Base-by-base conservation (phyloP, 2,329 filamentous ascomycete genomes). In the Tolypocladium ophioglossoides region DNA sequence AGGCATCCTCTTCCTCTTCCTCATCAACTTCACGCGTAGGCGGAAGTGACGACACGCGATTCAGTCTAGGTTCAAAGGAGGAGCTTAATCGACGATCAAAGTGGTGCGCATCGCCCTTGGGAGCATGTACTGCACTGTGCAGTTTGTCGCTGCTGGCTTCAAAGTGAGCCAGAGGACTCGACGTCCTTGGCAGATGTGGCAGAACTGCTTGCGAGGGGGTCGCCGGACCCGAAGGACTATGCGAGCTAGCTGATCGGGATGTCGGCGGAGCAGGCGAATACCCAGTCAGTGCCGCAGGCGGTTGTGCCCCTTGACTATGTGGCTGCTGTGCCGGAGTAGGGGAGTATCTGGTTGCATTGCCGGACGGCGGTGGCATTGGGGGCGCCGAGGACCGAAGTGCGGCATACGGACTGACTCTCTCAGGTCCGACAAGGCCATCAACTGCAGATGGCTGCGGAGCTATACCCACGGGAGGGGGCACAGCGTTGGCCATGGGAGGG, bases 121-220 rank as follows among this genome's bases (percentile, higher is more conserved):
- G 40, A 16, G 49, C 52, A 44, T 56, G 38, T 12, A 20, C 52
- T 10, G 32, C 50, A 32, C 47, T 51, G 56, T 66, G 65, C 9
- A 68, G 56, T 48, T 70, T 69, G 35, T 74, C 72, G 52, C 73
- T 71, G 9, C 72, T 74, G 12, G 75, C 73, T 64, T 85, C 83
- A 55, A 83, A 85, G 60, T 86, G 81, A 7, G 83, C 83, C 55
- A 86, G 66, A 0, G 83, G 83, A 58, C 83, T 86, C 2, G 83
- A 86, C 2, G 83, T 86, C 58, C 83, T 74, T 10, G 83, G 83
- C 57, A 82, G 76, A 62, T 85, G 81, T 49, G 80, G 72, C 41
- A 84, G 69, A 39, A 74, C 66, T 16, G 78, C 70, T 30, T 77
- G 73, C 10, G 74, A 68, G 1, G 70, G 65, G 22, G 67, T 68